Conservation (phyloP, 306 rosid genomes). For the Quercus agrifolia region DNA sequence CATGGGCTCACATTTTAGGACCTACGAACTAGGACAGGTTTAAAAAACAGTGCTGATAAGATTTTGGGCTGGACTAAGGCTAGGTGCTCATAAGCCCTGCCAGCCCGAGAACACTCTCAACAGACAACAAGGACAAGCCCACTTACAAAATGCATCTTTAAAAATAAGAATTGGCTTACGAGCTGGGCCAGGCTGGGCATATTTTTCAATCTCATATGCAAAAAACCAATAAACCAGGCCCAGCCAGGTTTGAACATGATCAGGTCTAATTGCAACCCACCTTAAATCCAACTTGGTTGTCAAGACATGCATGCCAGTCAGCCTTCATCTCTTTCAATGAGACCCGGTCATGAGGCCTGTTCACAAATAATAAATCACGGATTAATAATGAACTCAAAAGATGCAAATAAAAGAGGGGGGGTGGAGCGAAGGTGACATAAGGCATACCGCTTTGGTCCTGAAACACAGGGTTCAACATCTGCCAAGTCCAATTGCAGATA, state of each 20-base stretch:
- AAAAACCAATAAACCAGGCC: neutral
- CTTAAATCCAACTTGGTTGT: constrained; percentile 24
- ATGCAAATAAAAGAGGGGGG: neutral
- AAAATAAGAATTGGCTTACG: neutral
- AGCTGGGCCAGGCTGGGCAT: neutral
- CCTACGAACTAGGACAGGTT: neutral
- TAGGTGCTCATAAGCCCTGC: too few species aligned
- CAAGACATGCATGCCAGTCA: constrained; percentile 27
- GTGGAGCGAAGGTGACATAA: neutral
- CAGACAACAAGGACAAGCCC: too few species aligned
- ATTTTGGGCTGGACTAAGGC: neutral
- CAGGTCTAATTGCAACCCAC: constrained; percentile 4
- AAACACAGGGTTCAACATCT: constrained; percentile 26
- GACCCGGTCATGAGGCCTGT: constrained; percentile 26
- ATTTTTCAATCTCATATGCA: neutral
- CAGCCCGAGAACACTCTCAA: too few species aligned
- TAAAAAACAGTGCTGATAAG: neutral
- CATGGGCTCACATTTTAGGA: neutral
- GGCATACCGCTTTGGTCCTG: constrained; percentile 17
- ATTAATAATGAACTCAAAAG: neutral
- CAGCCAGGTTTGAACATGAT: neutral
- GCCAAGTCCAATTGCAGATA: constrained; percentile 21
- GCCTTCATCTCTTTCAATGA: constrained; percentile 25
- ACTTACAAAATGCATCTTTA: neutral
- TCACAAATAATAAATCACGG: neutral